Evolutionary conservation across 2,329 filamentous ascomycete genomes (phyloP).

Genomic region (Penicillium frequentans): DNA sequence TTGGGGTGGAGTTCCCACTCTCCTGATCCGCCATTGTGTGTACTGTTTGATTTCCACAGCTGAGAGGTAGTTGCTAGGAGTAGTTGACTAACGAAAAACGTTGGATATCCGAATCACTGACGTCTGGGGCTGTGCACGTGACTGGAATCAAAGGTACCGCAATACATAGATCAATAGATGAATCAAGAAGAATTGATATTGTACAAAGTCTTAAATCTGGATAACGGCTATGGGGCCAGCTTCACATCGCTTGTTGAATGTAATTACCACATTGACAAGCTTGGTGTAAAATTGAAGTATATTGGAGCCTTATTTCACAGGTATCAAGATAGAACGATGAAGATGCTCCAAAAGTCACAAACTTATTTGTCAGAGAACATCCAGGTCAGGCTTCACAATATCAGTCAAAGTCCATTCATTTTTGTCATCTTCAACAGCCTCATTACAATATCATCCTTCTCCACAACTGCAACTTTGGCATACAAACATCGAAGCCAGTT

Average conservation of each 20-base stretch:
- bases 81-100: background rate
- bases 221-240: background rate
- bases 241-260: background rate
- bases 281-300: background rate
- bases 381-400: background rate
- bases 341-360: background rate
- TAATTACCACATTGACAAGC: background rate
- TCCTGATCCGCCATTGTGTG: slow-evolving; percentile 30
- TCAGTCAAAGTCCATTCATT: background rate
- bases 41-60: background rate
- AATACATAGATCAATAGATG: background rate
- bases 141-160: background rate
- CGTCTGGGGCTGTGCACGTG: slow-evolving; percentile 9
- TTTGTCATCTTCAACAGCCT: background rate
- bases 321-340: background rate
- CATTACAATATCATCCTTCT: background rate
- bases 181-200: background rate
- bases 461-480: background rate
- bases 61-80: background rate
- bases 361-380: background rate
- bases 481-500: background rate
- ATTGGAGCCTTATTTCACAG: background rate
- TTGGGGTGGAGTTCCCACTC: slow-evolving; percentile 46
- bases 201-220: too few relatives aligned
- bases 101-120: slow-evolving; percentile 10